These are phyloP conservation scores for Glarea lozoyensis DNA, from an alignment of 495 filamentous ascomycete genomes.

Conservation along the genomic window DNA sequence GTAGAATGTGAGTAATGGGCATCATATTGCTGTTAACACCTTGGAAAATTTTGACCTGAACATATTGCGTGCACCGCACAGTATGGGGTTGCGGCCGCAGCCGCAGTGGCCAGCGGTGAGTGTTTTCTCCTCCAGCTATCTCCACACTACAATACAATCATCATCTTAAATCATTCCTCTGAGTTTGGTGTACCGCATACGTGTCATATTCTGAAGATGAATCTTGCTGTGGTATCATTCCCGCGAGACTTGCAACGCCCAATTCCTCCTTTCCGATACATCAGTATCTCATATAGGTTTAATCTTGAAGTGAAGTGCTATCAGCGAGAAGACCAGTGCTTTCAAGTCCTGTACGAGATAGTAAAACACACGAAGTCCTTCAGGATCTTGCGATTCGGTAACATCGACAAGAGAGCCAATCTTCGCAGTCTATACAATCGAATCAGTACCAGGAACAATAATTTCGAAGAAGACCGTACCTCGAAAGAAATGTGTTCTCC, in stretches of 20 bases:
- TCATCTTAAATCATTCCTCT: too few species aligned
- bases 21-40: too few species aligned
- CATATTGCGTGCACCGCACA: too few species aligned
- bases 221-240: too few species aligned
- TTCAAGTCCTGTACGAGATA: slow-evolving; percentile 98
- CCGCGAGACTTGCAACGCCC: slow-evolving; percentile 8
- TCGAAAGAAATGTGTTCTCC: slow-evolving; percentile 98
- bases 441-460: not conserved
- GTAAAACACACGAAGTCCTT: slow-evolving; percentile 98
- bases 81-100: too few species aligned
- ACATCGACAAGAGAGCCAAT: slow-evolving; percentile 97
- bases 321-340: slow-evolving; percentile 92
- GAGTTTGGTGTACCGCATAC: too few species aligned
- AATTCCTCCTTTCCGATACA: slow-evolving; percentile 6
- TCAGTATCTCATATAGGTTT: slow-evolving; percentile 61
- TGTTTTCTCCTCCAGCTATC: too few species aligned
- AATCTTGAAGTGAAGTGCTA: slow-evolving; percentile 97
- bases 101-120: too few species aligned
- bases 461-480: slow-evolving; percentile 34
- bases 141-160: too few species aligned
- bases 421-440: slow-evolving; percentile 74
- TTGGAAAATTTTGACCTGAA: too few species aligned
- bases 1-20: too few species aligned
- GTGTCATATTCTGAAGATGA: too few species aligned
- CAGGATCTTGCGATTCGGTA: slow-evolving; percentile 89